A percentile compares a stretch with the other conserved stretches of the same genome.
Evolutionary conservation across 306 rosid genomes (phyloP).

Genomic region (Boehmeria nivea): DNA sequence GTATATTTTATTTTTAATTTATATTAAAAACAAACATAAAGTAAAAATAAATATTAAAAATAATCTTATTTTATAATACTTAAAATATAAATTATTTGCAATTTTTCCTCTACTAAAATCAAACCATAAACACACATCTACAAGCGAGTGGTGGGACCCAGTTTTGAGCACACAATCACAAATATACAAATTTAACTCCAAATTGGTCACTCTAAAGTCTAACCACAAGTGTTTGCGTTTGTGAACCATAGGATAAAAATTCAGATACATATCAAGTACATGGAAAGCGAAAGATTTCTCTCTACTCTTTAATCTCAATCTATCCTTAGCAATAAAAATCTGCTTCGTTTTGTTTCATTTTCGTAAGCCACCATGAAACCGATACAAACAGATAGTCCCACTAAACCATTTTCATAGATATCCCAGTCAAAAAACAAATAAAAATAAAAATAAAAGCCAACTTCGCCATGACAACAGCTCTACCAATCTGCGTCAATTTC

Average conservation of each 20-base stretch:
- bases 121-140: no score
- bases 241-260: background rate
- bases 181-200: no score
- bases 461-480: slow-evolving; percentile 41
- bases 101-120: no score
- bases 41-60: no score
- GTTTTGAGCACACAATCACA: no score
- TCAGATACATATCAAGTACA: background rate
- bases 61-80: no score
- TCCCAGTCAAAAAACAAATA: background rate
- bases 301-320: background rate
- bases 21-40: no score
- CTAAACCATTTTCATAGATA: slow-evolving; percentile 14
- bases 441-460: background rate
- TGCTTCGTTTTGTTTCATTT: background rate
- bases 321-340: background rate
- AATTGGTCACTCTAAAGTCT: background rate
- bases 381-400: no score
- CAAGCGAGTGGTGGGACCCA: no score
- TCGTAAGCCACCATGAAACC: slow-evolving; percentile 19
- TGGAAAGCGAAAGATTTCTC: background rate
- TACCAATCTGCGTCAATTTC: slow-evolving; percentile 43
- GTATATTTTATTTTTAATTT: no score
- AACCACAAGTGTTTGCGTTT: no score
- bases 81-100: no score